Base-by-base conservation (phyloP, 768 basidiomycete genomes). In the Leucosporidium scottii region DNA sequence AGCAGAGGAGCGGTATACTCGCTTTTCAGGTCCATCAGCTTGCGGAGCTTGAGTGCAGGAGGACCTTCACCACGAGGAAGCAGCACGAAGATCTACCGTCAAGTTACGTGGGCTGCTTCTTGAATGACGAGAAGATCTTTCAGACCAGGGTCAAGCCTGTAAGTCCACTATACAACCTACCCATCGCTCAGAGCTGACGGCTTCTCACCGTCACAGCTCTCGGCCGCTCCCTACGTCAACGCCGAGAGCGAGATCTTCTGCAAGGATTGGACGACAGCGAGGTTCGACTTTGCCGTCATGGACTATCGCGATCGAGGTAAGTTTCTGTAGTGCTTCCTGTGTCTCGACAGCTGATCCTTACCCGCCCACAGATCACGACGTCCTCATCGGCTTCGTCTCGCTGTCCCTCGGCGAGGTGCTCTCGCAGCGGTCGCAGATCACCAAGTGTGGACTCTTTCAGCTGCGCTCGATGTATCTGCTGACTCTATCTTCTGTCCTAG, bases 271-370 rank as follows among this genome's bases (percentile, higher is more conserved):
- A 62, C 55, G 25, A 7, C 48, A 0, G 61, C 47, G 2, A n/a
- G 21, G 20, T 28, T 72, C 10, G 27, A 47, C 27, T 47, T 72
- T 21, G 70, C 67, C 20, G 67, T 68, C 18, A 55, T 68, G 61
- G 70, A 72, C 34, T 72, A 65, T 20, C 63, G 70, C 0, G 67
- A 72, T 28, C 53, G 70, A 27, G 70, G 66, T 65, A 27, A 50
- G 70, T n/a, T 27, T 1, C 2, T 30, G 9, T n/a, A 13, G 36
- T 13, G 3, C 21, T 1, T 28, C 21, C 20, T 31, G 15, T 21
- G 23, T 3, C 0, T 2, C 17, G 9, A 4, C 3, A 17, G 10
- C 31, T 44, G 31, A 53, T 61, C 60, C 12, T 18, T 49, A 0
- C n/a, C 2, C 10, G 1, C 39, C 17, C 13, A 13, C 53, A 71